A percentile compares a stretch with the other conserved stretches of the same genome.
These are phyloP conservation scores for Astragalus membranaceus DNA, from an alignment of 306 rosid species.

Conservation along the genomic window DNA sequence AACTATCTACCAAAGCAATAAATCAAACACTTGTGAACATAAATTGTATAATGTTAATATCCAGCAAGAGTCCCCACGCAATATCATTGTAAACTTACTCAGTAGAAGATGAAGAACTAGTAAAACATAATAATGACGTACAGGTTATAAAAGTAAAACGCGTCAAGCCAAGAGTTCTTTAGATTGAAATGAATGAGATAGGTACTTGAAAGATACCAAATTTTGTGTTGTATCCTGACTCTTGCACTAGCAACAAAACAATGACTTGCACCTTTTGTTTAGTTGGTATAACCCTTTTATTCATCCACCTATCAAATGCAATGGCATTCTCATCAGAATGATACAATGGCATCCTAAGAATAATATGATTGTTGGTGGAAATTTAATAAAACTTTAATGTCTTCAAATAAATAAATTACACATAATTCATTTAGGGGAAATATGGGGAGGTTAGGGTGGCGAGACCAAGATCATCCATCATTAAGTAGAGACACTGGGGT, in stretches of 20 bases:
- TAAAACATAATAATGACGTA: not conserved
- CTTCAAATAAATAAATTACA: too few species aligned
- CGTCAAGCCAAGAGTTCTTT: not conserved
- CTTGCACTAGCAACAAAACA: constrained; percentile 69
- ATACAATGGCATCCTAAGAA: too few species aligned
- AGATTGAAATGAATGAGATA: constrained; percentile 3
- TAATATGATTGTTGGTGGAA: too few species aligned
- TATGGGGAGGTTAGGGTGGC: too few species aligned
- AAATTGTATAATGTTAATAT: not conserved
- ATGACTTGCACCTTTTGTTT: constrained; percentile 44
- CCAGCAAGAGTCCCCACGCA: not conserved
- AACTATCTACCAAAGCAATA: not conserved
- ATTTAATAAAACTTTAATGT: too few species aligned
- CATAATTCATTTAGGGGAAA: too few species aligned
- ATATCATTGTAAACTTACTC: not conserved
- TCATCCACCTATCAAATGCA: constrained; percentile 13
- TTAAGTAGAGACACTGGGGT: not conserved
- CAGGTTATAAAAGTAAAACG: not conserved
- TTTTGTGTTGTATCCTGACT: constrained; percentile 80
- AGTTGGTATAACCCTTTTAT: constrained; percentile 40
- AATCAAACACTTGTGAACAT: not conserved
- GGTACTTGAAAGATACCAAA: constrained; percentile 91
- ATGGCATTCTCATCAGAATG: constrained; percentile 22
- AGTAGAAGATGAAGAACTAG: not conserved
- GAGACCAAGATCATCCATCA: not conserved